Evolutionary conservation across 139 green algal genomes (phyloP).

Genomic region (Chlamydomonas urium): DNA sequence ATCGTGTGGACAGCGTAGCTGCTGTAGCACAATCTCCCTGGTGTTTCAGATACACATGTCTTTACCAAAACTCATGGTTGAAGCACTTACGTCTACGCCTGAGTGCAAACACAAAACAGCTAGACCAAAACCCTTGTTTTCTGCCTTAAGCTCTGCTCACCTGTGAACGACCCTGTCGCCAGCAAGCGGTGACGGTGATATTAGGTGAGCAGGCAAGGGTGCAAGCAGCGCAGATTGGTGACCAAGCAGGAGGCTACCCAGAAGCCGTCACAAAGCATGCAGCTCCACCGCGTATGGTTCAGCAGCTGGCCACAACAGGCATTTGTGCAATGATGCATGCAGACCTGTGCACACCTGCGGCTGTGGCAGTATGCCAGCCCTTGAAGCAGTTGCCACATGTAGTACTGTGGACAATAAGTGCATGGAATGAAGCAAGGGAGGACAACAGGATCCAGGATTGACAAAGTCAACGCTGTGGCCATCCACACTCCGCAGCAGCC

Average conservation of each 20-base stretch:
- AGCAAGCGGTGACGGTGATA: neutral
- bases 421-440: neutral
- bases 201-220: neutral
- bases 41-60: too few species aligned
- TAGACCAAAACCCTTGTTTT: too few species aligned
- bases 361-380: constrained; percentile 70
- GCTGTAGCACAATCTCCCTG: too few species aligned
- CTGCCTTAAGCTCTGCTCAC: too few species aligned
- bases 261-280: neutral
- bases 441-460: neutral
- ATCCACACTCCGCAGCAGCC: neutral
- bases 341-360: constrained; percentile 15
- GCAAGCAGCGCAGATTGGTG: neutral
- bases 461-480: neutral
- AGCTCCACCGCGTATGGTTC: neutral
- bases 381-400: constrained; percentile 76
- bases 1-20: too few species aligned
- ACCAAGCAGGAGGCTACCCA: neutral
- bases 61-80: too few species aligned
- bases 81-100: too few species aligned
- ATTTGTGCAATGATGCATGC: neutral
- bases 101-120: too few species aligned
- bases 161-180: neutral
- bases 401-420: constrained; percentile 39
- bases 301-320: too few species aligned